Conservation (phyloP, 2,329 filamentous ascomycete species). For the Botrytis deweyae region DNA sequence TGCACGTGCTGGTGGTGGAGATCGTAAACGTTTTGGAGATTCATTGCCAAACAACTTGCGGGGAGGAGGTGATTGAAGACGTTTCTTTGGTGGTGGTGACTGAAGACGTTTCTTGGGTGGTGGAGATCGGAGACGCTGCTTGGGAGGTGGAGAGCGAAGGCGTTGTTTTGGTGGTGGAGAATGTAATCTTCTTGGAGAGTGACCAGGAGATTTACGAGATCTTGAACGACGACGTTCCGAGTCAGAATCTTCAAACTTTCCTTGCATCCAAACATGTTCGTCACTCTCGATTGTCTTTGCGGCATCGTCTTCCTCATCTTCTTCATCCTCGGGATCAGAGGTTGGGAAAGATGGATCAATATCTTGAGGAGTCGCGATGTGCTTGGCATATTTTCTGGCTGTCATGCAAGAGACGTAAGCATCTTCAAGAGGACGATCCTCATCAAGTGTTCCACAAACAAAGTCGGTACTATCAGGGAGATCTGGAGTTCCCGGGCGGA, state of each 20-base stretch:
- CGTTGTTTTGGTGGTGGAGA: conserved; percentile 50
- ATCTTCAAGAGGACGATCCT: conserved; percentile 91
- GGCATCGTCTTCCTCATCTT: conserved; percentile 66
- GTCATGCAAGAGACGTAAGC: conserved; percentile 86
- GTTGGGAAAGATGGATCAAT: conserved; percentile 97
- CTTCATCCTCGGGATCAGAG: conserved; percentile 85
- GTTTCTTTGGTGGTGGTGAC: conserved; percentile 42
- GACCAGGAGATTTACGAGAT: conserved; percentile 48
- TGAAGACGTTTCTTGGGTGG: conserved; percentile 41
- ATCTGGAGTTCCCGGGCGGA: conserved; percentile 71
- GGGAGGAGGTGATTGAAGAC: conserved; percentile 41
- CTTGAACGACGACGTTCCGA: conserved; percentile 55
- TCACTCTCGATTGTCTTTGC: conserved; percentile 62
- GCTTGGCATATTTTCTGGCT: conserved; percentile 76
- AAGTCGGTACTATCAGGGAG: conserved; percentile 97
- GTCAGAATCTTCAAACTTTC: conserved; percentile 67
- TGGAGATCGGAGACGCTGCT: conserved; percentile 40
- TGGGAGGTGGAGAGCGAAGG: conserved; percentile 41
- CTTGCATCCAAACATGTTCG: conserved; percentile 67
- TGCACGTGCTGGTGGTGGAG: conserved; percentile 62
- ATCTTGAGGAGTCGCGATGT: conserved; percentile 85
- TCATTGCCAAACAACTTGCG: conserved; percentile 38
- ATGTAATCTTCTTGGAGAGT: conserved; percentile 61
- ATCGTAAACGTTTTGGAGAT: conserved; percentile 56
- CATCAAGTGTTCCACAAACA: conserved; percentile 95